These are phyloP conservation scores for Mucor lusitanicus DNA, from an alignment of 371 early-diverging fungal genomes.

Conservation along the genomic window DNA sequence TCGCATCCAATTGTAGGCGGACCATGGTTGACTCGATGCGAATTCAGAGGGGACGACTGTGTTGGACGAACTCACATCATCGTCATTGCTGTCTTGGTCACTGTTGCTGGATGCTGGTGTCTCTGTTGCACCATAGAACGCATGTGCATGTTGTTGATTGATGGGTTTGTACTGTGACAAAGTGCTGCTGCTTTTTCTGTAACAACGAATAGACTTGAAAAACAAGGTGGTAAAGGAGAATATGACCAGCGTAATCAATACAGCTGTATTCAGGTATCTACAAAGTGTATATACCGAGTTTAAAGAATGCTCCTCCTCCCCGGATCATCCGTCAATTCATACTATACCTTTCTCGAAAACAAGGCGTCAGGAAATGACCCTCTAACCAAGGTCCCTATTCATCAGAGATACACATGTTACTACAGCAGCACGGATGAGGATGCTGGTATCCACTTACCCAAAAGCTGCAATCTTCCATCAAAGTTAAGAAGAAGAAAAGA, in stretches of 20 bases:
- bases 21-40: conserved; percentile 2
- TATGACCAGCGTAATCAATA: background rate
- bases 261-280: conserved; percentile 3
- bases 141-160: background rate
- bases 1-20: conserved; percentile 11
- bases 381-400: conserved; percentile 18
- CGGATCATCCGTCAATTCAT: background rate
- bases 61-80: conserved; percentile 4
- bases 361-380: conserved; percentile 18
- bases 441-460: background rate
- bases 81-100: background rate
- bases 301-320: background rate
- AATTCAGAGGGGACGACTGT: background rate
- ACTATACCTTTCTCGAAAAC: conserved; percentile 21
- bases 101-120: background rate
- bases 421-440: no score
- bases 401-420: background rate
- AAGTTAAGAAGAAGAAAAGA: background rate
- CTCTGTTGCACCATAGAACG: conserved; percentile 1
- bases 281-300: background rate
- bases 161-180: conserved; percentile 8
- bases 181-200: background rate
- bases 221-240: background rate
- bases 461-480: background rate
- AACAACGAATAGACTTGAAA: background rate